Evolutionary conservation across 2,329 filamentous ascomycete genomes (phyloP).

Genomic region (Epichloe gansuensis): DNA sequence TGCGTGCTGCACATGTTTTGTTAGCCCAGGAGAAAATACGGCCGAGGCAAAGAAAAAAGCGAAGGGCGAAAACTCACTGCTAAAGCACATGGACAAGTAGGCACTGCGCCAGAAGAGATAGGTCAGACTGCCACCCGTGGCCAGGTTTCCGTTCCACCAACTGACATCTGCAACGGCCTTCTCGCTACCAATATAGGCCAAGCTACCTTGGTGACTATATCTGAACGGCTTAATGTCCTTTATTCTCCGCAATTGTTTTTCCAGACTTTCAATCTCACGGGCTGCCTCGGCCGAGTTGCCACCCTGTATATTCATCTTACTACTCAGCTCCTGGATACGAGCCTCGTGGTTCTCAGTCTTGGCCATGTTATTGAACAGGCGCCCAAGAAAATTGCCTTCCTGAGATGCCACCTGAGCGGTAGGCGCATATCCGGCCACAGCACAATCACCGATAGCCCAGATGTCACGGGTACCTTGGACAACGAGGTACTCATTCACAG

Average conservation of each 20-base stretch:
- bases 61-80: constrained; percentile 55
- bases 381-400: constrained; percentile 88
- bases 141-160: constrained; percentile 95
- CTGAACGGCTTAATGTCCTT: constrained; percentile 96
- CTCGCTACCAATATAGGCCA: constrained; percentile 97
- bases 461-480: constrained; percentile 95
- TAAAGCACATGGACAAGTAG: constrained; percentile 99
- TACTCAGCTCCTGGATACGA: constrained; percentile 58
- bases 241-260: constrained; percentile 75
- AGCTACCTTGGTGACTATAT: constrained; percentile 92
- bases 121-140: constrained; percentile 82
- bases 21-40: constrained; percentile 7
- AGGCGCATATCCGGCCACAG: constrained; percentile 91
- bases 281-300: constrained; percentile 55
- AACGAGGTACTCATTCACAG: constrained; percentile 96
- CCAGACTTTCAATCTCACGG: constrained; percentile 67
- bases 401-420: constrained; percentile 94
- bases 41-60: neutral
- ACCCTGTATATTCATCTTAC: constrained; percentile 45
- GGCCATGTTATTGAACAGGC: constrained; percentile 98
- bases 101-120: constrained; percentile 98
- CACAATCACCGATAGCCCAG: constrained; percentile 96
- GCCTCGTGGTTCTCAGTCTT: constrained; percentile 75
- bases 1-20: constrained; percentile 50
- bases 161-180: constrained; percentile 94